Base-by-base conservation (phyloP, 768 basidiomycete species). In the Mycena metata region DNA sequence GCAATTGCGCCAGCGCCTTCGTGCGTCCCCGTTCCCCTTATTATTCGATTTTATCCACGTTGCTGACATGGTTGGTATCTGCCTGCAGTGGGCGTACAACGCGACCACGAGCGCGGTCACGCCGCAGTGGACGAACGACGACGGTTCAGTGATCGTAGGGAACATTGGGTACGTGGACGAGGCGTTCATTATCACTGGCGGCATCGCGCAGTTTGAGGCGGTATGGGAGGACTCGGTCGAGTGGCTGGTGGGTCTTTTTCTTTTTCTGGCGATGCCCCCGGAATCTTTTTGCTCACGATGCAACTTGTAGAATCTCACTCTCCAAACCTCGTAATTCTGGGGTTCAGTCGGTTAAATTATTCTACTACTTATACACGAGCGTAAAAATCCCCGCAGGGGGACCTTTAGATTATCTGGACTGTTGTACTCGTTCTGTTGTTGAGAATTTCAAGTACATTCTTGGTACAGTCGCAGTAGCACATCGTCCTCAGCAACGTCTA, bases 111-210 rank as follows among this genome's bases (percentile, higher is more conserved):
- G 21, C 55, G 45, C 17, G 39, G 67, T 69, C 10, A 63, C 67
- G 17, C 67, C 67, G 35, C 67, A 59, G 41, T 64, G 67, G 67
- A 59, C 50, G 35, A 69, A 69, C 30, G 54, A 57, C 33, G 66
- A 62, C 47, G 66, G 66, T 13, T 4, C 35, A 11, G 43, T 36
- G 1, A 39, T 69, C 41, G 12, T 13, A 5, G 66, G 45, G 7
- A 57, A 62, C 30, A 35, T 68, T 8, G 66, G 68, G 30, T 65
- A 54, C 26, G 36, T 47, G 11, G 6, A 64, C n/a, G 56, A 8
- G 11, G 47, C 58, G 13, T 69, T 69, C 41, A 15, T 69, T 16
- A 33, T 69, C 39, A 68, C 66, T 1, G 66, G 60, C 9, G 43
- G 54, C 55, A 68, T 35, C 26, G n/a, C 33, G 30, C n/a, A 23